A percentile compares a stretch with the other conserved stretches of the same genome.
Evolutionary conservation across 169 alveolate species (phyloP).

Genomic region (Theileria annulata): DNA sequence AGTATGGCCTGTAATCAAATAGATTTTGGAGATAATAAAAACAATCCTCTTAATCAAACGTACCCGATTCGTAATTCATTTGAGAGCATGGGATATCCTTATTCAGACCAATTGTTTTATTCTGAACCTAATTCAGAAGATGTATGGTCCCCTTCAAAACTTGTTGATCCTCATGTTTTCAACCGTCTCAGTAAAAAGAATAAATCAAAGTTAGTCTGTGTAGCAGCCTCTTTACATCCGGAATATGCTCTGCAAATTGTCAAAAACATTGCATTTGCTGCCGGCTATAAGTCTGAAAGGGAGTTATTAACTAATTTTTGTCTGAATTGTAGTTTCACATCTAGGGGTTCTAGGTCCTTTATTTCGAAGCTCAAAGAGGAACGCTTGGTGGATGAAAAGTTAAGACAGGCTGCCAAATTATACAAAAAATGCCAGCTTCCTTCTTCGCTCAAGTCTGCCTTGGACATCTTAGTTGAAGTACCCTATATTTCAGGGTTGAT

Average conservation of each 20-base stretch:
- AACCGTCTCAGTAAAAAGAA: constrained; percentile 43
- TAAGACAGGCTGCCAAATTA: constrained; percentile 46
- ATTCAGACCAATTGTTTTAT: constrained; percentile 38
- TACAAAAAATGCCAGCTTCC: constrained; percentile 4
- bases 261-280: constrained; percentile 63
- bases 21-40: constrained; percentile 5
- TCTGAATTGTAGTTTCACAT: constrained; percentile 58
- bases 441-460: constrained; percentile 5
- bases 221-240: constrained; percentile 70
- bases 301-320: constrained; percentile 65
- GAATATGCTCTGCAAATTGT: constrained; percentile 67
- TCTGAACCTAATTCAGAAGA: not conserved
- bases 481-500: constrained; percentile 56
- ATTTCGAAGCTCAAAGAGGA: constrained; percentile 66
- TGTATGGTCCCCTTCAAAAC: constrained; percentile 48
- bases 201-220: constrained; percentile 66
- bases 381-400: constrained; percentile 26
- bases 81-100: constrained; percentile 51
- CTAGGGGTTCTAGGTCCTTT: constrained; percentile 75
- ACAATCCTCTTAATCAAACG: constrained; percentile 27
- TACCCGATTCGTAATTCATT: constrained; percentile 58
- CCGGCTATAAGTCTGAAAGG: constrained; percentile 72
- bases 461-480: constrained; percentile 19
- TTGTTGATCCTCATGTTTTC: constrained; percentile 41
- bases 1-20: constrained; percentile 52